Conservation (phyloP, 257 asterid species). For the Oldenlandia corymbosa region DNA sequence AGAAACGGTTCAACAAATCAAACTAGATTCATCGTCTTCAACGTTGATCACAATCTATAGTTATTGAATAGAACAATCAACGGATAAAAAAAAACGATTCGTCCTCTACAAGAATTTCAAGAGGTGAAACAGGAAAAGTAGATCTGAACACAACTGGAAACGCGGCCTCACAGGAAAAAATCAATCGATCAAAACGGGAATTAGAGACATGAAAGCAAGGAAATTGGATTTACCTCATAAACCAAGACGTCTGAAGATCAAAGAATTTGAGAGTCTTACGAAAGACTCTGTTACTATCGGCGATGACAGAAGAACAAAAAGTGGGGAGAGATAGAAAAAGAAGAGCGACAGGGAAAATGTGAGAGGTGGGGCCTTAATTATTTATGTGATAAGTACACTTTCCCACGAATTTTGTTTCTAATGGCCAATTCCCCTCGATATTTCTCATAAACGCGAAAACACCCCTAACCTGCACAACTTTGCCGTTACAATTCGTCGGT, state of each 20-base stretch:
- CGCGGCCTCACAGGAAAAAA: not conserved
- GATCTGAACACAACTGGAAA: slow-evolving; percentile 23
- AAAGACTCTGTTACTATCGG: slow-evolving; percentile 32
- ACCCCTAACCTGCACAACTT: no score
- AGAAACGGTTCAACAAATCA: not conserved
- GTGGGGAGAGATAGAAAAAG: slow-evolving; percentile 6
- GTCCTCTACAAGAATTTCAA: not conserved
- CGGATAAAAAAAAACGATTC: not conserved
- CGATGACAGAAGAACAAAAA: slow-evolving; percentile 3
- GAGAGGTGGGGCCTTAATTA: not conserved
- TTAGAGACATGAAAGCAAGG: not conserved
- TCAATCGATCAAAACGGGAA: no score
- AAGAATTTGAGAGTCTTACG: slow-evolving; percentile 39
- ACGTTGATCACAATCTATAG: not conserved
- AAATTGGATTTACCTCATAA: slow-evolving; percentile 53
- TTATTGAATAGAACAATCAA: not conserved
- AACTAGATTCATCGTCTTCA: not conserved
- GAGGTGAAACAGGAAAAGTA: slow-evolving; percentile 2
- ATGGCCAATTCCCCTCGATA: no score
- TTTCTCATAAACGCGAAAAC: no score
- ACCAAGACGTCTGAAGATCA: slow-evolving; percentile 50
- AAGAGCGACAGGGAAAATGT: not conserved
- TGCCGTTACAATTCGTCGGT: no score
- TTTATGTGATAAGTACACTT: no score
- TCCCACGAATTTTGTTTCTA: no score